These are phyloP conservation scores for Lycium barbarum DNA, from an alignment of 257 asterid species.

Conservation along the genomic window DNA sequence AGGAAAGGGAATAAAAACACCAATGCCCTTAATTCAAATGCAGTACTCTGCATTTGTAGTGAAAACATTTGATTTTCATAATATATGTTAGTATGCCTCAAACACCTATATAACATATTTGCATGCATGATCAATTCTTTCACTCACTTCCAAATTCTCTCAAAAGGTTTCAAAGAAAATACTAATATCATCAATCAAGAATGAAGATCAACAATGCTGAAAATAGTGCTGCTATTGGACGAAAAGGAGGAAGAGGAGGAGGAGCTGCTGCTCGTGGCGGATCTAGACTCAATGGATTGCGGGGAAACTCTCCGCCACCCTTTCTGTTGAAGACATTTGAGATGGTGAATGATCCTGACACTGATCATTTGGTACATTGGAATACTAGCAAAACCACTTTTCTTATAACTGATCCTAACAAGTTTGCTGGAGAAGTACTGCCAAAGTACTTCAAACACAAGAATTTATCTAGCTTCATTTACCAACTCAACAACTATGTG, in stretches of 20 bases:
- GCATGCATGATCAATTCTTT: slow-evolving; percentile 25
- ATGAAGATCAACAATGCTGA: slow-evolving; percentile 13
- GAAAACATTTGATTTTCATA: background rate
- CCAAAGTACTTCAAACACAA: slow-evolving; percentile 50
- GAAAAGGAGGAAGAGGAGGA: background rate
- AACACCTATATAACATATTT: background rate
- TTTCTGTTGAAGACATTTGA: slow-evolving; percentile 47
- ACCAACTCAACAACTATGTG: slow-evolving; percentile 64
- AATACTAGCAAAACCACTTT: slow-evolving; percentile 45
- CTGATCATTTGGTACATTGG: slow-evolving; percentile 52
- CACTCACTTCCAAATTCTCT: slow-evolving; percentile 7
- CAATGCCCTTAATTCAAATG: slow-evolving; percentile 5
- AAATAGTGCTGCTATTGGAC: background rate
- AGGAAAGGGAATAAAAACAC: background rate
- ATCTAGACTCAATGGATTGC: background rate
- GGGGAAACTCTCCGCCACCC: slow-evolving; percentile 41
- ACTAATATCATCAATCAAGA: background rate
- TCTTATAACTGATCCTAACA: slow-evolving; percentile 49
- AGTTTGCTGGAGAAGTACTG: slow-evolving; percentile 49
- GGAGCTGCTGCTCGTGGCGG: slow-evolving; percentile 16
- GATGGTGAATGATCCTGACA: slow-evolving; percentile 50
- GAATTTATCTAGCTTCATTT: slow-evolving; percentile 57
- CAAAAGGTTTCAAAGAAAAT: background rate
- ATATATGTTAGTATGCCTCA: slow-evolving; percentile 1
- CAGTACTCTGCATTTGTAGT: background rate